Evolutionary conservation across 257 asterid genomes (phyloP).

Genomic region (Linaria vulgaris): DNA sequence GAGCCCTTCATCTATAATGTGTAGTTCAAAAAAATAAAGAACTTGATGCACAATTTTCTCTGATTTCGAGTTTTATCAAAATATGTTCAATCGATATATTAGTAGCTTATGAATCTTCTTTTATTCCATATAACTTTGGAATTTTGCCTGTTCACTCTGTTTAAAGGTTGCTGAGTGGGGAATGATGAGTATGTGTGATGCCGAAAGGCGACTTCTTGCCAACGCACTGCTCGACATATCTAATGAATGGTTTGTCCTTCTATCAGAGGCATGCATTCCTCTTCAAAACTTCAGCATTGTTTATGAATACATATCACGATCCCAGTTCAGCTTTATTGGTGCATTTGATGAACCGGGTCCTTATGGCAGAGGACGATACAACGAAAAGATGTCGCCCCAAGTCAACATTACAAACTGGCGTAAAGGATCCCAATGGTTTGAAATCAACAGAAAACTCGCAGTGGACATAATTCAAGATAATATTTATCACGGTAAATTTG

Average conservation of each 20-base stretch:
- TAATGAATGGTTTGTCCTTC: slow-evolving; percentile 70
- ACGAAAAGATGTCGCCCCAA: slow-evolving; percentile 38
- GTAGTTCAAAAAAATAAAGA: no score
- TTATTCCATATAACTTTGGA: no score
- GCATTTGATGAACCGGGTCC: slow-evolving; percentile 48
- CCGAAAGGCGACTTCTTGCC: slow-evolving; percentile 73
- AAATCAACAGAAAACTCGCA: slow-evolving; percentile 40
- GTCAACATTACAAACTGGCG: slow-evolving; percentile 53
- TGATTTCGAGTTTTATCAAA: neutral
- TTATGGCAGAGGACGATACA: slow-evolving; percentile 48
- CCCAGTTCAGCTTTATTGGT: slow-evolving; percentile 52
- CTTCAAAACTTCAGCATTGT: slow-evolving; percentile 44
- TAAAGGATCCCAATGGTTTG: slow-evolving; percentile 61
- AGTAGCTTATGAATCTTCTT: no score
- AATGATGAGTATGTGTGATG: slow-evolving; percentile 77
- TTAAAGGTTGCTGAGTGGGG: slow-evolving; percentile 66
- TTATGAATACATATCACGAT: slow-evolving; percentile 45
- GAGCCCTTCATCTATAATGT: neutral
- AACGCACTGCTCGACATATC: slow-evolving; percentile 76
- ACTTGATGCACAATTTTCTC: no score
- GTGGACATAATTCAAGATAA: slow-evolving; percentile 35
- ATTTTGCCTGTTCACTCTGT: neutral
- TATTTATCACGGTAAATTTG: slow-evolving; percentile 41
- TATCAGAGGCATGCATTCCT: slow-evolving; percentile 70
- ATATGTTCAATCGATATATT: no score